A percentile compares a stretch with the other conserved stretches of the same genome.
Conservation (phyloP, 257 asterid species). For the Solanum dulcamara region DNA sequence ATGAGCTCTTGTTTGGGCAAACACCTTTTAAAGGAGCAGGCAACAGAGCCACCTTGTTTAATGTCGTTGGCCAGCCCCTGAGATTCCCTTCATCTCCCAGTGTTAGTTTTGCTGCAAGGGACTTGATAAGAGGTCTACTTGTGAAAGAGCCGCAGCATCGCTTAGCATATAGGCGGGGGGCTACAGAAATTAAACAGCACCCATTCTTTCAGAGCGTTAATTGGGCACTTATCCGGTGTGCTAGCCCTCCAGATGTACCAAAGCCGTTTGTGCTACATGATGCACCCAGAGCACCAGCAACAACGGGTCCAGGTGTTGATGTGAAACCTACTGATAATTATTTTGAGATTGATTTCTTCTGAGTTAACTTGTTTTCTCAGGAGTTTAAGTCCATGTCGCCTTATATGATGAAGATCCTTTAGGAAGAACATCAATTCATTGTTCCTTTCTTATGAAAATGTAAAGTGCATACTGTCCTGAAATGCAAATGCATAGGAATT, state of each 20-base stretch:
- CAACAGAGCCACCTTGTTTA: constrained; percentile 54
- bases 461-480: background rate
- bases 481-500: constrained; percentile 1
- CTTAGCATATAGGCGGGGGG: constrained; percentile 58
- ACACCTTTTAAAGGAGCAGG: constrained; percentile 60
- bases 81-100: constrained; percentile 49
- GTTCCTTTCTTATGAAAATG: background rate
- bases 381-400: background rate
- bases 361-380: background rate
- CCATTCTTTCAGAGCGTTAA: constrained; percentile 52
- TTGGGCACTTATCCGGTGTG: constrained; percentile 61
- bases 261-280: constrained; percentile 27
- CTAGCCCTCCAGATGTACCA: constrained; percentile 60
- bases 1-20: constrained; percentile 48
- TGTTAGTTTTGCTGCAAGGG: constrained; percentile 57
- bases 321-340: constrained; percentile 47
- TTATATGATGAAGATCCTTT: background rate
- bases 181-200: constrained; percentile 57
- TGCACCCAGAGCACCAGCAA: constrained; percentile 12
- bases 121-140: constrained; percentile 48
- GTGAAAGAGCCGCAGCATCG: constrained; percentile 64
- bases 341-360: constrained; percentile 58
- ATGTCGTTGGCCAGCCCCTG: constrained; percentile 54
- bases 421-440: background rate
- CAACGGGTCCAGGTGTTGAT: constrained; percentile 18